Conservation (phyloP, 192 early-diverging fungal species). For the Funneliformis geosporum region DNA sequence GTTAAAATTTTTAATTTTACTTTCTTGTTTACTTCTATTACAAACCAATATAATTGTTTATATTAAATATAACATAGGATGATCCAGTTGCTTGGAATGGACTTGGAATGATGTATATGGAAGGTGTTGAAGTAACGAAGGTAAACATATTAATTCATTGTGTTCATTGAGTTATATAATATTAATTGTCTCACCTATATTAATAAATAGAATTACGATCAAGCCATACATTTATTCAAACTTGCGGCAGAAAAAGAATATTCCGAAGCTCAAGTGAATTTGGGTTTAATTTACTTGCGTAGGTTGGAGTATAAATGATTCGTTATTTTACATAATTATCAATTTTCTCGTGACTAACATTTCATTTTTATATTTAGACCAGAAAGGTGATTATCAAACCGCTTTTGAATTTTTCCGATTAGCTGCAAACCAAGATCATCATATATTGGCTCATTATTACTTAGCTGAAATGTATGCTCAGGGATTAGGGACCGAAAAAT, state of each 20-base stretch:
- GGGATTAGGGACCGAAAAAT: constrained; percentile 49
- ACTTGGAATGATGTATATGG: constrained; percentile 80
- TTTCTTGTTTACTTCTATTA: background rate
- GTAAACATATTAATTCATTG: background rate
- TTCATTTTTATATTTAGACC: constrained; percentile 18
- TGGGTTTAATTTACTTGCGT: constrained; percentile 48
- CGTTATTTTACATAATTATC: background rate
- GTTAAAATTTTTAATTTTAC: background rate
- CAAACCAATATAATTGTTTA: background rate
- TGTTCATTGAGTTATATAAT: background rate
- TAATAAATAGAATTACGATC: constrained; percentile 46
- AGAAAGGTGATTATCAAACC: constrained; percentile 30
- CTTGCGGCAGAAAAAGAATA: constrained; percentile 69
- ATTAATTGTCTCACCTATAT: background rate
- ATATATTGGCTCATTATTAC: constrained; percentile 79
- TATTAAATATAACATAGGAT: constrained; percentile 36
- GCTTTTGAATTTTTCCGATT: constrained; percentile 58
- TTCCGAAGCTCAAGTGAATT: constrained; percentile 78
- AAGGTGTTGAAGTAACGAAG: constrained; percentile 45
- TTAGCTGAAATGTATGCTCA: constrained; percentile 71
- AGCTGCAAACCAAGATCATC: constrained; percentile 61
- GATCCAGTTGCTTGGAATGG: constrained; percentile 71
- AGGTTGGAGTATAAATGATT: constrained; percentile 21
- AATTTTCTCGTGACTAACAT: background rate
- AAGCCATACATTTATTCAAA: constrained; percentile 66